These are phyloP conservation scores for Quercus gilva DNA, from an alignment of 306 rosid species.

Conservation along the genomic window DNA sequence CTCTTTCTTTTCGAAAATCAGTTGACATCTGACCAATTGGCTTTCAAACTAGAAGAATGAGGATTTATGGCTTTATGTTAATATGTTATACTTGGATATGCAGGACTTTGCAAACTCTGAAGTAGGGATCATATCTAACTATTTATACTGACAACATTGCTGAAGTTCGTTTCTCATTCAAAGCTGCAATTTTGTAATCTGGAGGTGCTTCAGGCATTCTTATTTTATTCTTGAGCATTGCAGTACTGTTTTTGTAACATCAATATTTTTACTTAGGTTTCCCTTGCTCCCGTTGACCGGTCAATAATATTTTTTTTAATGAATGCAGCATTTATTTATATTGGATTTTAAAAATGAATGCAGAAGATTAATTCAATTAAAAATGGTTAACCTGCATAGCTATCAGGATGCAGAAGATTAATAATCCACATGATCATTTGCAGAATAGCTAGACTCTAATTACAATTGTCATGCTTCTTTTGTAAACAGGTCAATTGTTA, in stretches of 20 bases:
- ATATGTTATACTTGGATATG: constrained; percentile 11
- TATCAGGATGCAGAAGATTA: no score
- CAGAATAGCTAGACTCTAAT: no score
- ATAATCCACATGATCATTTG: no score
- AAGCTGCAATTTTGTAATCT: neutral
- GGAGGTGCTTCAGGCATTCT: constrained; percentile 5
- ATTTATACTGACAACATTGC: constrained; percentile 16
- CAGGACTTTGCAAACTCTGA: neutral
- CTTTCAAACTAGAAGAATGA: constrained; percentile 26
- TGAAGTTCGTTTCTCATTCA: constrained; percentile 22
- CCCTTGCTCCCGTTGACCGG: constrained; percentile 4
- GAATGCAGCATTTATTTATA: neutral
- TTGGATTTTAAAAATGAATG: neutral
- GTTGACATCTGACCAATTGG: constrained; percentile 19
- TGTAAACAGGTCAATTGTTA: no score
- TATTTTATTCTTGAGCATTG: constrained; percentile 20
- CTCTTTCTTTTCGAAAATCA: constrained; percentile 11
- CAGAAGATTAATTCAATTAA: neutral
- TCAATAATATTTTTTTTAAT: neutral
- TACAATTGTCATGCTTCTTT: no score
- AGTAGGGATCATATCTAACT: neutral
- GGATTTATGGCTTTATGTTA: constrained; percentile 36
- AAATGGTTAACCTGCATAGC: neutral
- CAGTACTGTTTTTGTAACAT: constrained; percentile 11
- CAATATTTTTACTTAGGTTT: constrained; percentile 1